These are phyloP conservation scores for Mucor irregularis DNA, from an alignment of 371 early-diverging fungal genomes.

Conservation along the genomic window DNA sequence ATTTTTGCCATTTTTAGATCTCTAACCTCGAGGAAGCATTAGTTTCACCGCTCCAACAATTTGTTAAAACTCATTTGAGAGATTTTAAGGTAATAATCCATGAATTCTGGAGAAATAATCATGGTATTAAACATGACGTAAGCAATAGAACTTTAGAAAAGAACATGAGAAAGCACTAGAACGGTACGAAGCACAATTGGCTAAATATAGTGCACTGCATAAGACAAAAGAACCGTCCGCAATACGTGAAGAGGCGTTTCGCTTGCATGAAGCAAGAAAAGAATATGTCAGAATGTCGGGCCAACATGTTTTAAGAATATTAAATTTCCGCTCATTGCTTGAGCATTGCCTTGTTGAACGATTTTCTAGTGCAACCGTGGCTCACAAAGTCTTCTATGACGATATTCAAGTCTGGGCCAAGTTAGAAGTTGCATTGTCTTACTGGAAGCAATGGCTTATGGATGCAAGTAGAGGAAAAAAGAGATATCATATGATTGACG, in stretches of 20 bases:
- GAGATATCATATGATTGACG: background rate
- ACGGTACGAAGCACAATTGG: constrained; percentile 59
- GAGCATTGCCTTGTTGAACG: constrained; percentile 27
- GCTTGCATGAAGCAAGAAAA: constrained; percentile 62
- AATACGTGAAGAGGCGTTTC: constrained; percentile 63
- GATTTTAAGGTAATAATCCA: constrained; percentile 50
- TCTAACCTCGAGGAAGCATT: constrained; percentile 52
- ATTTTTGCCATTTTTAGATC: constrained; percentile 34
- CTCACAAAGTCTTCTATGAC: constrained; percentile 23
- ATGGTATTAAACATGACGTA: too few species aligned
- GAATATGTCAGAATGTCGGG: constrained; percentile 53
- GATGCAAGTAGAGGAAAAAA: constrained; percentile 16
- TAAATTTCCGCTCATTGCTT: constrained; percentile 28
- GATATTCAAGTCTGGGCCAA: constrained; percentile 27
- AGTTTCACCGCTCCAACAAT: constrained; percentile 56
- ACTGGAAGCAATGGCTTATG: constrained; percentile 31
- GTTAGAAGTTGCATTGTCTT: constrained; percentile 19
- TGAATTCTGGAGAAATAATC: too few species aligned
- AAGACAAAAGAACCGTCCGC: constrained; percentile 63
- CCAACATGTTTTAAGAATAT: constrained; percentile 22
- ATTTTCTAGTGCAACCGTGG: constrained; percentile 25
- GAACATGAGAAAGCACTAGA: constrained; percentile 54
- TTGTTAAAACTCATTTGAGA: constrained; percentile 57
- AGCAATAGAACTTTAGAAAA: constrained; percentile 35
- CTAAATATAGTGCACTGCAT: constrained; percentile 51